Conservation (phyloP, 768 basidiomycete genomes). For the Amanita pseudoporphyria region DNA sequence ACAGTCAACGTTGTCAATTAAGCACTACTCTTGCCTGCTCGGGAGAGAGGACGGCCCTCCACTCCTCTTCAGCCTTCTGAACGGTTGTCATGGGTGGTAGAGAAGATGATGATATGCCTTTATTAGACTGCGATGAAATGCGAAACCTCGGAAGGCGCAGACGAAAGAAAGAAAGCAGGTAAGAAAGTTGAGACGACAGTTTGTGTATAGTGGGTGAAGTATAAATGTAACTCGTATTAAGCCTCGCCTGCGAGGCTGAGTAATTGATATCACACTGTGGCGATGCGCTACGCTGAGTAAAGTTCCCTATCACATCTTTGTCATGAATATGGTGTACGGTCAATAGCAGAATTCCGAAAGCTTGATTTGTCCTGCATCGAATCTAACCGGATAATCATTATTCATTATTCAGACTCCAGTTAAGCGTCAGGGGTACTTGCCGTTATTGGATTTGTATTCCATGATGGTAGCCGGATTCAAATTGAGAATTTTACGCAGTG, state of each 20-base stretch:
- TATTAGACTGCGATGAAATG: conserved; percentile 11
- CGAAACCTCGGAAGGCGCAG: background rate
- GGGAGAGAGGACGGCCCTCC: conserved; percentile 70
- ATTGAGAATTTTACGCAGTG: conserved; percentile 64
- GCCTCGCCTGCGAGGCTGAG: background rate
- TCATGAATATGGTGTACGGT: conserved; percentile 29
- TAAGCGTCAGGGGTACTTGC: conserved; percentile 26
- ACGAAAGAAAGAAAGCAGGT: background rate
- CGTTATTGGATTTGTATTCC: conserved; percentile 95
- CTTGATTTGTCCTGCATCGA: conserved; percentile 86
- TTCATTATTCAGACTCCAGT: background rate
- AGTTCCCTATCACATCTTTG: background rate
- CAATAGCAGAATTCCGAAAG: conserved; percentile 60
- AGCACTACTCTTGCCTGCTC: conserved; percentile 53
- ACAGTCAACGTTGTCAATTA: background rate
- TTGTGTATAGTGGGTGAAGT: background rate
- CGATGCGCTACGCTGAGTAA: background rate
- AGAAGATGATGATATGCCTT: background rate
- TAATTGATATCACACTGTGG: conserved; percentile 1
- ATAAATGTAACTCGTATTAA: background rate
- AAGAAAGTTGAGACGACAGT: conserved; percentile 1
- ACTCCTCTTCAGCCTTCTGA: conserved; percentile 65
- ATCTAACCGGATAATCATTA: conserved; percentile 32
- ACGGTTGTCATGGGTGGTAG: conserved; percentile 23
- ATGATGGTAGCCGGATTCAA: conserved; percentile 72